These are phyloP conservation scores for Wilhelminamyces savonicus DNA, from an alignment of 805 yeast species.

Conservation along the genomic window DNA sequence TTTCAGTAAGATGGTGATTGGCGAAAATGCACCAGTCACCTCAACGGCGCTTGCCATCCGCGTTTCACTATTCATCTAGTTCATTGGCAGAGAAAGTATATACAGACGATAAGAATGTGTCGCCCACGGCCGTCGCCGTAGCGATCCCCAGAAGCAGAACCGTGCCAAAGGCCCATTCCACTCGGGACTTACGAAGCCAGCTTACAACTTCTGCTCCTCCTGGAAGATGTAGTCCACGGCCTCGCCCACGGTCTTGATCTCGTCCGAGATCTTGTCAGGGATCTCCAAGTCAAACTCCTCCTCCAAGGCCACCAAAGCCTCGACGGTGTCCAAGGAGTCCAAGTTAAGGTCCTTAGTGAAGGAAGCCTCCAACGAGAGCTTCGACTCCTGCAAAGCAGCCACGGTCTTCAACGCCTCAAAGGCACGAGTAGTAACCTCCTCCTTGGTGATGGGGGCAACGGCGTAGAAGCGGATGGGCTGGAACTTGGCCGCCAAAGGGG, in stretches of 20 bases:
- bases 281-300: constrained; percentile 67
- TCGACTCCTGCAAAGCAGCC: constrained; percentile 41
- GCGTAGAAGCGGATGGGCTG: constrained; percentile 48
- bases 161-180: too few species aligned
- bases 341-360: constrained; percentile 73
- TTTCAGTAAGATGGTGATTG: too few species aligned
- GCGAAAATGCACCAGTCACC: too few species aligned
- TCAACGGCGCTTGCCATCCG: too few species aligned
- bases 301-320: constrained; percentile 92
- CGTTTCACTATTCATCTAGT: too few species aligned
- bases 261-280: constrained; percentile 89
- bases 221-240: constrained; percentile 81
- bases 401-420: constrained; percentile 66
- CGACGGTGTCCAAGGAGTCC: constrained; percentile 93
- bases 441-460: constrained; percentile 60
- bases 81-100: too few species aligned
- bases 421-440: constrained; percentile 79
- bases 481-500: constrained; percentile 11
- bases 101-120: too few species aligned
- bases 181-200: too few species aligned
- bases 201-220: constrained; percentile 43
- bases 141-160: too few species aligned
- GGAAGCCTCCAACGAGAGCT: constrained; percentile 40
- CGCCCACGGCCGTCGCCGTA: too few species aligned
- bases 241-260: constrained; percentile 88